Evolutionary conservation across 495 filamentous ascomycete species (phyloP), one percentile per base, ranked within the genome.

Genomic region (Pseudomonodictys pantanalensis): DNA sequence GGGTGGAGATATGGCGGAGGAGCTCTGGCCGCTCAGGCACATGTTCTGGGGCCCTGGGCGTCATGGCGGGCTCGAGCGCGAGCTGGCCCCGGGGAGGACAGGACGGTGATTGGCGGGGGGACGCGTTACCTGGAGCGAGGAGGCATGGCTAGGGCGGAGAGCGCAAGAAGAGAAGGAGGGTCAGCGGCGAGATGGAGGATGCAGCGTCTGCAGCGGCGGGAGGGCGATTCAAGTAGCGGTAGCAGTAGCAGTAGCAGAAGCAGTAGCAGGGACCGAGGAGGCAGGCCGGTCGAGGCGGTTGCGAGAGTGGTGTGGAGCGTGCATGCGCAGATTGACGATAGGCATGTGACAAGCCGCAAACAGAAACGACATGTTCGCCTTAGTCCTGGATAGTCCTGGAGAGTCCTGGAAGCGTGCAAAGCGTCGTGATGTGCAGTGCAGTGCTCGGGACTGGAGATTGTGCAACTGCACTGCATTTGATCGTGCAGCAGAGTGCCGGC

Each of bases 1-100:
- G 29, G 29, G 58, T 28, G 12, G 68, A 65, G n/a, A 29, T 53
- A 56, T 70, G 49, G 44, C 61, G 52, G 15, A 17, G 25, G 12
- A 54, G 30, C 42, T 62, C 59, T 47, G 60, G 60, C 8, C 46
- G 60, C 18, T 33, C 45, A 12, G 49, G 47, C 11, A 38, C 10
- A n/a, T 20, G 47, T 17, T 29, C 18, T 32, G 58, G 42, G 6
- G 23, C 57, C 23, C 57, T 43, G 8, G 64, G 64, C 24, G 41
- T 43, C 64, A 64, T 67, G 38, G 38, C 20, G n/a, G n/a, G n/a
- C n/a, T n/a, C n/a, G n/a, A n/a, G n/a, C n/a, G n/a, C n/a, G n/a
- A n/a, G 15, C 38, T 5, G 15, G 38, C 38, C 12, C 15, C 15
- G 15, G 38, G 38, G 15, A 24, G 48, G 18, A n/a, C n/a, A n/a